phyloP scores from a whole-genome alignment of 495 filamentous ascomycete genomes.

The Opeltia flavorubescens region DNA sequence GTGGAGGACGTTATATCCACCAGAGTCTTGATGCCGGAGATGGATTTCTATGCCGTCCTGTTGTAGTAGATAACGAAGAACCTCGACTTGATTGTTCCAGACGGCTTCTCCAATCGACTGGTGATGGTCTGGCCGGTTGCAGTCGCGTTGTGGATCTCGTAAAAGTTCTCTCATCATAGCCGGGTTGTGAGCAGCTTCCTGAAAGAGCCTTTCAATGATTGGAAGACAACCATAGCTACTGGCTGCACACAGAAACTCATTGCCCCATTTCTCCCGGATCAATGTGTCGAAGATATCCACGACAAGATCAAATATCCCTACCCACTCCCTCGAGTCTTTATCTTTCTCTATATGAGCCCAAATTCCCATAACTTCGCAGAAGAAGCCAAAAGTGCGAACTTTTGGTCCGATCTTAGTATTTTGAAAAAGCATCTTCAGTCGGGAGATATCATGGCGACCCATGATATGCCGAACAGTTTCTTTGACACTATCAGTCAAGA shows the following conservation, averaged over 20 bases:
- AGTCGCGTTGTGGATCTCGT: constrained; percentile 1
- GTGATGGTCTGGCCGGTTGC: not conserved
- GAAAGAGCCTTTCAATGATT: constrained; percentile 5
- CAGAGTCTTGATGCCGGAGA: constrained; percentile 3
- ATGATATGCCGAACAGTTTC: constrained; percentile 16
- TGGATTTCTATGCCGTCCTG: constrained; percentile 3
- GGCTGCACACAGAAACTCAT: constrained; percentile 9
- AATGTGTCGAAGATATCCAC: constrained; percentile 5
- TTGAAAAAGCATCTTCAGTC: constrained; percentile 14
- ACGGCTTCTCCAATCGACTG: constrained; percentile 5
- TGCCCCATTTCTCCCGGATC: constrained; percentile 7
- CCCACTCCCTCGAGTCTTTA: constrained; percentile 5
- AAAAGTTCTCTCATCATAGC: constrained; percentile 3
- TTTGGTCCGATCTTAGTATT: constrained; percentile 9
- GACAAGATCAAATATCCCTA: constrained; percentile 9
- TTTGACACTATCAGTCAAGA: constrained; percentile 9
- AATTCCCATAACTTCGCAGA: constrained; percentile 3
- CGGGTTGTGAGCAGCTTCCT: constrained; percentile 4
- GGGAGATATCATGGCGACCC: constrained; percentile 13
- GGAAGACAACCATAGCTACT: constrained; percentile 4
- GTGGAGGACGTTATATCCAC: constrained; percentile 18
- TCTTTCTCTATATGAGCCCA: constrained; percentile 1
- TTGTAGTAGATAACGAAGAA: constrained; percentile 5
- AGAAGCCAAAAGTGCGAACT: constrained; percentile 6
- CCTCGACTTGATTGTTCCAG: constrained; percentile 3